Base-by-base conservation (phyloP, 1,284 basidiomycete species). In the Cystobasidiaceae sp. region DNA sequence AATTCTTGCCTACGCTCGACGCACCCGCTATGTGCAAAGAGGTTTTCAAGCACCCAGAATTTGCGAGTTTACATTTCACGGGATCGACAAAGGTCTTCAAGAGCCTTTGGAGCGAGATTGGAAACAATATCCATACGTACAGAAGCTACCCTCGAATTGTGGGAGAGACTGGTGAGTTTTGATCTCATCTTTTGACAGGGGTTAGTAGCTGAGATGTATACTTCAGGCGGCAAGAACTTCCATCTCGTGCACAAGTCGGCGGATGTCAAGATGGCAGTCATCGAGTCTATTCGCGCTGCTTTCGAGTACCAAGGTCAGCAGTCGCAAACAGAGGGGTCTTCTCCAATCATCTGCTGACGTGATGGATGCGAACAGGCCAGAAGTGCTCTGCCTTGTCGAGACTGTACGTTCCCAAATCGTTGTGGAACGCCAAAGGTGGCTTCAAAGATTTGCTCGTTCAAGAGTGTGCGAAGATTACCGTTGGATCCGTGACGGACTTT, bases 351-450 rank as follows among this genome's bases (percentile, higher is more conserved):
- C 58, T 49, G 39, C 9, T 45, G 5, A 9, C 9, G 4, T 11
- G 19, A 28, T 41, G n/a, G 21, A 19, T 32, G 17, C 50, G n/a
- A 23, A 9, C 60, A 87, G 87, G 88, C 50, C 96, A 98, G 77
- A 98, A 99, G 79, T 99, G 94, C 78, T 94, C 91, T 33, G 94
- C 96, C 0, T 83, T 96, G 30, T 93, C 92, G 4, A 83, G 94
- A 54, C 77, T 90, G 43, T 99, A 98, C 78, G 90, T 98, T 15
- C 86, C 96, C 44, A 80, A 83, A 46, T 90, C 89, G 3, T 76
- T 90, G 54, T 98, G 94, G 96, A 66, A 68, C 30, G 50, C 52
- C 50, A 82, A 86, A 63, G 81, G 80, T 50, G 90, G 90, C 48
- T 97, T 97, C 83, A 89, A 89, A 78, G 85, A 90, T 51, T 82